Conservation (phyloP, 768 basidiomycete genomes). For the Lactifluus volemus region DNA sequence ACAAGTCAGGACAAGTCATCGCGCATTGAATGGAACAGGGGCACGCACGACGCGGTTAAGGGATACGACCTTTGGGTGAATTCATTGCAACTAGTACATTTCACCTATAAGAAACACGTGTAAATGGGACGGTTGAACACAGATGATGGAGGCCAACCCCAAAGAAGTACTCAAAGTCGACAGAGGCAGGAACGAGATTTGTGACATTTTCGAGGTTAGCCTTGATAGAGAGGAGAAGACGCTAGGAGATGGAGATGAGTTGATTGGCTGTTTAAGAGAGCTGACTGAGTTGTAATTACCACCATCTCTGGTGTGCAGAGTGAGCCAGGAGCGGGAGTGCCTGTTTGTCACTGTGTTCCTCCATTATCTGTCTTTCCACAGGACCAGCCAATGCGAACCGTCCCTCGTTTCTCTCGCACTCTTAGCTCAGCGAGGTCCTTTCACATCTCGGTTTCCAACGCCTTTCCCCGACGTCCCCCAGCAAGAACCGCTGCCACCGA, state of each 20-base stretch:
- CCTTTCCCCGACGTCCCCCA: conserved; percentile 11
- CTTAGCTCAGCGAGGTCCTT: conserved; percentile 18
- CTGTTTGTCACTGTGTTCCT: conserved; percentile 19
- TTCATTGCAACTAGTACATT: conserved; percentile 75
- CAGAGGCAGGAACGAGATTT: conserved; percentile 50
- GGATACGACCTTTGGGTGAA: conserved; percentile 61
- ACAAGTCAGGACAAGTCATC: background rate
- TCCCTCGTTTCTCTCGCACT: conserved; percentile 1
- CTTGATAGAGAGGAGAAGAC: conserved; percentile 57
- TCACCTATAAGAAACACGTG: conserved; percentile 39
- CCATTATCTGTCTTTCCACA: background rate
- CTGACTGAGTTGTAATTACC: background rate
- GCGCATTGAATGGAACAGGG: background rate
- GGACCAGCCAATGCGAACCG: background rate
- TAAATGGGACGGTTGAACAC: background rate
- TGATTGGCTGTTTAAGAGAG: background rate
- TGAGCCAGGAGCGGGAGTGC: background rate
- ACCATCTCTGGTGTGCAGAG: background rate
- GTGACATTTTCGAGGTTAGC: conserved; percentile 79
- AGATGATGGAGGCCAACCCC: conserved; percentile 34
- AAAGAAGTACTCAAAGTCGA: conserved; percentile 77
- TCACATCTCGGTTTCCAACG: conserved; percentile 22
- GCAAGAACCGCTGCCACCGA: background rate
- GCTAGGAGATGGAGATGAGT: conserved; percentile 30
- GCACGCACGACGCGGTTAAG: conserved; percentile 56